Evolutionary conservation across 768 basidiomycete genomes (phyloP).

Genomic region (Pulveroboletus sp.): DNA sequence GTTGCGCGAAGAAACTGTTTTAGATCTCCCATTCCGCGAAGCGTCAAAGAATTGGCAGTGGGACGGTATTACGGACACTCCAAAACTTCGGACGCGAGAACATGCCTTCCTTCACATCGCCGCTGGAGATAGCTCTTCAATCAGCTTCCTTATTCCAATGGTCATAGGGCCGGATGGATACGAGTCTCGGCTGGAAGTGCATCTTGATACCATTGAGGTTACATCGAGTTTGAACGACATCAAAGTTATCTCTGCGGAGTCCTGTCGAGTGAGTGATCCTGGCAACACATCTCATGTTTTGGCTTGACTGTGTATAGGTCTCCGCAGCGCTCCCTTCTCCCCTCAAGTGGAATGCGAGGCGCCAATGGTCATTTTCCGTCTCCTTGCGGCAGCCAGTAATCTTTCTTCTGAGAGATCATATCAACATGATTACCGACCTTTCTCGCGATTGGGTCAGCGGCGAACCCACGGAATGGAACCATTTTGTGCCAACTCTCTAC

Average conservation of each 20-base stretch:
- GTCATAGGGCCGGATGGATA: slow-evolving; percentile 70
- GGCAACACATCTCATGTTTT: slow-evolving; percentile 11
- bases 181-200: slow-evolving; percentile 72
- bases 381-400: slow-evolving; percentile 67
- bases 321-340: slow-evolving; percentile 76
- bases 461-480: slow-evolving; percentile 71
- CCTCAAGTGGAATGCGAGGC: slow-evolving; percentile 72
- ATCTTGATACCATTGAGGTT: slow-evolving; percentile 72
- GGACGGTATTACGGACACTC: slow-evolving; percentile 57
- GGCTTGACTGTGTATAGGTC: slow-evolving; percentile 38
- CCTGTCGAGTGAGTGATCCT: slow-evolving; percentile 55
- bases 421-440: slow-evolving; percentile 92
- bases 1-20: slow-evolving; percentile 66
- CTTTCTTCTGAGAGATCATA: slow-evolving; percentile 84
- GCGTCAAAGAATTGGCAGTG: slow-evolving; percentile 96
- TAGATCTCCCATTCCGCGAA: slow-evolving; percentile 90
- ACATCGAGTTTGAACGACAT: slow-evolving; percentile 89
- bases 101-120: slow-evolving; percentile 67
- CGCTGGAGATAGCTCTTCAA: slow-evolving; percentile 77
- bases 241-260: slow-evolving; percentile 67
- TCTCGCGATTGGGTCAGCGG: slow-evolving; percentile 88
- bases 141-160: slow-evolving; percentile 83
- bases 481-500: slow-evolving; percentile 83
- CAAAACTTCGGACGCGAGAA: slow-evolving; percentile 54
- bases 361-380: slow-evolving; percentile 76